Percentiles rank a stretch among this genome's conserved stretches.
These are phyloP conservation scores for Macrophomina tecta DNA, from an alignment of 2,329 filamentous ascomycete species.

Conservation along the genomic window DNA sequence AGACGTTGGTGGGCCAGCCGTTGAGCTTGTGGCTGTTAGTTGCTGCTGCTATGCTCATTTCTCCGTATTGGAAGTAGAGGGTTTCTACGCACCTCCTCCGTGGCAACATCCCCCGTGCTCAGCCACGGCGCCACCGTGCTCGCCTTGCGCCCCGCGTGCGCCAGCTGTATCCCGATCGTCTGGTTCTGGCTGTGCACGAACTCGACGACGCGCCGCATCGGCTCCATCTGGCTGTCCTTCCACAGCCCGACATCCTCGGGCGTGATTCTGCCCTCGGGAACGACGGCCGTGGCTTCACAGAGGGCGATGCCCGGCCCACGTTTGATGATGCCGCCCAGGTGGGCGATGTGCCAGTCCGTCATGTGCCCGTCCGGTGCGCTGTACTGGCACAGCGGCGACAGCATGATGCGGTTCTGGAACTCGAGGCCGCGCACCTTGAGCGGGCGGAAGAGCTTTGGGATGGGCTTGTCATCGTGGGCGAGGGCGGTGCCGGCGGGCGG, in stretches of 20 bases:
- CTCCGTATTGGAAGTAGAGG: too few species aligned
- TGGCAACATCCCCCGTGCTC: conserved; percentile 60
- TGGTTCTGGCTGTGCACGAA: conserved; percentile 81
- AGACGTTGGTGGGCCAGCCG: conserved; percentile 62
- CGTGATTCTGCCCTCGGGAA: conserved; percentile 79
- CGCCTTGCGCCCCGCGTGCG: conserved; percentile 74
- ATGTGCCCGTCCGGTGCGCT: conserved; percentile 71
- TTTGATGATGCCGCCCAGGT: conserved; percentile 78
- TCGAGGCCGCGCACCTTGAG: conserved; percentile 64
- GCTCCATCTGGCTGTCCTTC: conserved; percentile 81
- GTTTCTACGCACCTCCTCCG: conserved; percentile 45
- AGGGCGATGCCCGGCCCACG: conserved; percentile 76
- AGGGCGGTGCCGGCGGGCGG: conserved; percentile 56
- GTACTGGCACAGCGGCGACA: conserved; percentile 72
- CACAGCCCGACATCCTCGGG: conserved; percentile 81
- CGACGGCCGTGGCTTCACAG: conserved; percentile 79
- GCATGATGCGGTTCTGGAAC: conserved; percentile 71
- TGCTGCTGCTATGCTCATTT: too few species aligned
- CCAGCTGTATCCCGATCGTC: conserved; percentile 80
- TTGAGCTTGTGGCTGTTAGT: conserved; percentile 40
- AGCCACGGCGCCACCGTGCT: conserved; percentile 70
- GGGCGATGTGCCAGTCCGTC: conserved; percentile 81
- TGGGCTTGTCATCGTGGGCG: conserved; percentile 43
- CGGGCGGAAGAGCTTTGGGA: conserved; percentile 66
- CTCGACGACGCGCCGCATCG: conserved; percentile 72